Base-by-base conservation (phyloP, 148 eudicot species). In the Camellia sinensis region DNA sequence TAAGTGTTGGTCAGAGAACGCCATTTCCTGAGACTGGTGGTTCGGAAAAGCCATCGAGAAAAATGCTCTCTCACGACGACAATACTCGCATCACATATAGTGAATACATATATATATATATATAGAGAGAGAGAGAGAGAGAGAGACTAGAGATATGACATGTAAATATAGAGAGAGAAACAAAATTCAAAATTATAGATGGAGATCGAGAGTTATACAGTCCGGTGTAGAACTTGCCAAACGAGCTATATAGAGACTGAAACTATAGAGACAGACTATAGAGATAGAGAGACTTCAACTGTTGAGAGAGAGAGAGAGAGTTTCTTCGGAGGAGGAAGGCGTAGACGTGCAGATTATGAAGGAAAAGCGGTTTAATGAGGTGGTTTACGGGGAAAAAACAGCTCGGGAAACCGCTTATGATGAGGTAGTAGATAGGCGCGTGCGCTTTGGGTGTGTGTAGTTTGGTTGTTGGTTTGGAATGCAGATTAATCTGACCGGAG, bases 21-120 rank as follows among this genome's bases (percentile, higher is more conserved):
- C 84, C 84, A 86, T 86, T 59, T 81, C 85, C 53, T 79, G 84
- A 0, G 89, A 81, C 0, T 83, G 74, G 7, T 84, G 87, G 75
- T 84, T 82, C 13, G 82, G 85, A 75, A 82, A 87, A 71, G 85
- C 84, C 89, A 87, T 87, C 61, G 14, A 69, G 18, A 17, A 57
- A 29, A 53, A 48, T 22, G 45, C 59, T 77, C 29, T 63, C 71
- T 29, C 37, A 29, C 37, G 37, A 65, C 71, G 6, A 17, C 17
- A 6, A 59, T 40, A 75, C 64, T 75, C 37, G 40, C 66, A 37
- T 59, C 48, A 54, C 40, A 40, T 18, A 12, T 19, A 13, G 11
- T 14, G 9, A 4, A 74, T 15, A 73, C 3, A 18, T 1, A 21
- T 50, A 29, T 50, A 5, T 50, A 5, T 50, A 5, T 3, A 5